Percentiles rank a stretch among this genome's conserved stretches.
Evolutionary conservation across 2,329 filamentous ascomycete species (phyloP).

Genomic region (Penicillium sumatraense): DNA sequence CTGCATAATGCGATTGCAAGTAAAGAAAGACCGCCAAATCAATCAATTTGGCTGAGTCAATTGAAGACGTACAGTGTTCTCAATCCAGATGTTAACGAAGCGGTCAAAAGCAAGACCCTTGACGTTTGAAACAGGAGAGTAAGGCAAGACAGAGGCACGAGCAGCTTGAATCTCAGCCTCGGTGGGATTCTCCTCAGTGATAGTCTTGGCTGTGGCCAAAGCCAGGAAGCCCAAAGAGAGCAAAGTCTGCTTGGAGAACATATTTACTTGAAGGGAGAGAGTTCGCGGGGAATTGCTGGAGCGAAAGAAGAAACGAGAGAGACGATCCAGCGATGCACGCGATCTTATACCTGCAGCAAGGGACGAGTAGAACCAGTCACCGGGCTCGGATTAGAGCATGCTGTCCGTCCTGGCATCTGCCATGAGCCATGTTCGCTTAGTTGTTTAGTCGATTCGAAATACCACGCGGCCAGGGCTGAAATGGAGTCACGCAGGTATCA

Average conservation of each 20-base stretch:
- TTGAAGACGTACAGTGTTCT: conserved; percentile 63
- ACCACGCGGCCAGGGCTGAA: neutral
- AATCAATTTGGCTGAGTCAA: too few relatives aligned
- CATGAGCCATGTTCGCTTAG: neutral
- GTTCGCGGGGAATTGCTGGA: neutral
- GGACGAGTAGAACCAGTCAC: conserved; percentile 2
- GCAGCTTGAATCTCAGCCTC: conserved; percentile 35
- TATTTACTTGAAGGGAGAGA: neutral
- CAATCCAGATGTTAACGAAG: conserved; percentile 74
- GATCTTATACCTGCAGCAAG: conserved; percentile 24
- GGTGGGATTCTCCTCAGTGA: conserved; percentile 30
- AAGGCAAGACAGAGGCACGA: conserved; percentile 63
- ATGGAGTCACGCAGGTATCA: conserved; percentile 7
- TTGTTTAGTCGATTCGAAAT: neutral
- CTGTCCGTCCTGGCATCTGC: neutral
- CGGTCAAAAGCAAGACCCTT: conserved; percentile 75
- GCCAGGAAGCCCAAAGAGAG: conserved; percentile 28
- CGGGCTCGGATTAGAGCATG: neutral
- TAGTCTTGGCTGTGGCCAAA: conserved; percentile 31
- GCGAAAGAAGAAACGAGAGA: conserved; percentile 7
- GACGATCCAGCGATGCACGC: conserved; percentile 8
- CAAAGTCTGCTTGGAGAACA: conserved; percentile 61
- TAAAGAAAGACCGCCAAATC: too few relatives aligned
- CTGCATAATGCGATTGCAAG: too few relatives aligned
- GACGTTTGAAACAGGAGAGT: conserved; percentile 67